Percentiles rank a stretch among this genome's conserved stretches.
These are phyloP conservation scores for Phytophthora colocasiae DNA, from an alignment of 352 stramenopile species.

Conservation along the genomic window DNA sequence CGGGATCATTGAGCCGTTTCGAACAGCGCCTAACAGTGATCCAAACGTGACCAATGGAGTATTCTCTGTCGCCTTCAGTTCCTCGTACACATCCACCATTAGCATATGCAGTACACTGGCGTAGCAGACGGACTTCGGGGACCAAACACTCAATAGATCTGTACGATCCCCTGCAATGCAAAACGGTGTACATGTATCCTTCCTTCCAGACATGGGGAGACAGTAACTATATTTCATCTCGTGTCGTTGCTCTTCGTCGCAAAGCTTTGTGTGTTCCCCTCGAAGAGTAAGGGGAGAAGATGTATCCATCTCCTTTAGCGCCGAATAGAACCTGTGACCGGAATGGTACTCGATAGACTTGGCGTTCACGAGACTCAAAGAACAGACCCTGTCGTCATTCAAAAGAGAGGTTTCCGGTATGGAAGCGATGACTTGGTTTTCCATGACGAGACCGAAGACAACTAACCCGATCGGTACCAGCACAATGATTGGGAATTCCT, in stretches of 20 bases:
- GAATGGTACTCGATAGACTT: constrained; percentile 31
- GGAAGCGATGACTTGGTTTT: constrained; percentile 3
- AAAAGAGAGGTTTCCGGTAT: constrained; percentile 8
- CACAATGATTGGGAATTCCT: constrained; percentile 9
- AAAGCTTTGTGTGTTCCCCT: constrained; percentile 29
- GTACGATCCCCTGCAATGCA: constrained; percentile 50
- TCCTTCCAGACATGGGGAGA: constrained; percentile 52
- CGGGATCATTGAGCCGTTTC: constrained; percentile 53
- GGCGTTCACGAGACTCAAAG: neutral
- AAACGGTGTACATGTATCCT: constrained; percentile 50
- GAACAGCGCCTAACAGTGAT: constrained; percentile 52
- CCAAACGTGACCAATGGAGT: constrained; percentile 49
- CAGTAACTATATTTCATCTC: constrained; percentile 39
- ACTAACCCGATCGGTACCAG: constrained; percentile 17
- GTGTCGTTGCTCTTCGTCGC: constrained; percentile 11
- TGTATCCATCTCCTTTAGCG: constrained; percentile 24
- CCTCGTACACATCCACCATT: constrained; percentile 57
- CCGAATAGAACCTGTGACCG: constrained; percentile 29
- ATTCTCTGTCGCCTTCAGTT: constrained; percentile 33
- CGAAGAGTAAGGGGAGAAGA: constrained; percentile 19
- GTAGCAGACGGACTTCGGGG: constrained; percentile 45
- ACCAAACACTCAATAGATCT: constrained; percentile 41
- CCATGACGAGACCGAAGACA: constrained; percentile 16
- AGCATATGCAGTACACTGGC: constrained; percentile 63
- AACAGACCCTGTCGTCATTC: constrained; percentile 10